phyloP scores from a whole-genome alignment of 2,329 filamentous ascomycete genomes.

The Pleochaeta shiraiana region DNA sequence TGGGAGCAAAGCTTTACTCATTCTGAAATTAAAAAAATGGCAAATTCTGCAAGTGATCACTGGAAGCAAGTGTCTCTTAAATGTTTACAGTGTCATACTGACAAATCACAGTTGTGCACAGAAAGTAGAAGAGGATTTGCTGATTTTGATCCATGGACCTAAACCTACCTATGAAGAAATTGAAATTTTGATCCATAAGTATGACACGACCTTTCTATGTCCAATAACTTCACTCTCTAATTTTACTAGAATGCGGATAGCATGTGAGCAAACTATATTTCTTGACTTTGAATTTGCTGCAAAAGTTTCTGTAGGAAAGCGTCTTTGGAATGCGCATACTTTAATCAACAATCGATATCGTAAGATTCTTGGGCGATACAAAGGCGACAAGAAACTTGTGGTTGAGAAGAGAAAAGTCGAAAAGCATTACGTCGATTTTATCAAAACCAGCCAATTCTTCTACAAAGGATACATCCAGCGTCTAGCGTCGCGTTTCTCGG shows the following conservation, averaged over 20 bases:
- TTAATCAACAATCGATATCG: slow-evolving; percentile 62
- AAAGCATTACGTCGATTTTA: slow-evolving; percentile 62
- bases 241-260: slow-evolving; percentile 21
- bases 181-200: slow-evolving; percentile 18
- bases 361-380: slow-evolving; percentile 37
- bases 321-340: slow-evolving; percentile 60
- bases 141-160: slow-evolving; percentile 25
- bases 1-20: neutral
- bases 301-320: slow-evolving; percentile 40
- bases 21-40: slow-evolving; percentile 9
- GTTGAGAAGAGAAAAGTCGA: slow-evolving; percentile 56
- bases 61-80: slow-evolving; percentile 25
- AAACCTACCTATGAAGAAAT: slow-evolving; percentile 26
- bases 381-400: slow-evolving; percentile 25
- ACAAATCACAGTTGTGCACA: slow-evolving; percentile 20
- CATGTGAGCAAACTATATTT: slow-evolving; percentile 52
- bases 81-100: slow-evolving; percentile 7
- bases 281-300: slow-evolving; percentile 45
- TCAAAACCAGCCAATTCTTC: slow-evolving; percentile 73
- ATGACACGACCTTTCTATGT: slow-evolving; percentile 4
- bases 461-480: slow-evolving; percentile 72
- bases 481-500: slow-evolving; percentile 36
- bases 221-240: slow-evolving; percentile 7
- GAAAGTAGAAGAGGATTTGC: slow-evolving; percentile 27
- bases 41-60: slow-evolving; percentile 23